These are phyloP conservation scores for Panus rudis DNA, from an alignment of 768 basidiomycete genomes.

Conservation along the genomic window DNA sequence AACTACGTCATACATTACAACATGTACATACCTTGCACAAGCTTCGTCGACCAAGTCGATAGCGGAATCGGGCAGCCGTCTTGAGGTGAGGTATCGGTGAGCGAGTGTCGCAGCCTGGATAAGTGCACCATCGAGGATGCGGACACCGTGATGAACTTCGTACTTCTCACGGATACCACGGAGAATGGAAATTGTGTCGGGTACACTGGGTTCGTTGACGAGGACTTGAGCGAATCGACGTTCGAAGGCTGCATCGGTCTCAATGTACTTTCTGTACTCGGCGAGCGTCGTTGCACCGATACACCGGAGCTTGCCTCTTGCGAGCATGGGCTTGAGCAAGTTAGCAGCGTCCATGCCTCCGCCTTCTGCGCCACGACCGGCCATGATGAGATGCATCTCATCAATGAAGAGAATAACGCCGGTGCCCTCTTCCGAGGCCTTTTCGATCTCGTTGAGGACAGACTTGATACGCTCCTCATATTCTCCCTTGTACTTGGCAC, in stretches of 20 bases:
- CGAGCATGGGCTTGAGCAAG: constrained; percentile 86
- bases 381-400: constrained; percentile 92
- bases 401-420: constrained; percentile 93
- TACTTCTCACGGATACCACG: constrained; percentile 94
- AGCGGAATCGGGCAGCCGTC: constrained; percentile 76
- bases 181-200: constrained; percentile 88
- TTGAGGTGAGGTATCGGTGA: constrained; percentile 83
- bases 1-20: neutral
- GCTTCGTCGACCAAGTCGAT: constrained; percentile 93
- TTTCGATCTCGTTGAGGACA: constrained; percentile 90
- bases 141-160: constrained; percentile 80
- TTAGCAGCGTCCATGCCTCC: constrained; percentile 94
- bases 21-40: constrained; percentile 60
- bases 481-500: constrained; percentile 89
- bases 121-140: constrained; percentile 81
- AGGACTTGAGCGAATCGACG: constrained; percentile 90
- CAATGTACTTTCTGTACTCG: constrained; percentile 91
- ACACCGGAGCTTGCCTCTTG: constrained; percentile 69
- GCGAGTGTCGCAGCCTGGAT: constrained; percentile 88
- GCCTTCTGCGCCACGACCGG: constrained; percentile 73
- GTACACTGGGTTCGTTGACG: constrained; percentile 84
- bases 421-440: constrained; percentile 67
- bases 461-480: constrained; percentile 95
- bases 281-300: constrained; percentile 91
- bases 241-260: constrained; percentile 87